These are phyloP conservation scores for Venustampulla echinocandica DNA, from an alignment of 495 filamentous ascomycete species.

Conservation along the genomic window DNA sequence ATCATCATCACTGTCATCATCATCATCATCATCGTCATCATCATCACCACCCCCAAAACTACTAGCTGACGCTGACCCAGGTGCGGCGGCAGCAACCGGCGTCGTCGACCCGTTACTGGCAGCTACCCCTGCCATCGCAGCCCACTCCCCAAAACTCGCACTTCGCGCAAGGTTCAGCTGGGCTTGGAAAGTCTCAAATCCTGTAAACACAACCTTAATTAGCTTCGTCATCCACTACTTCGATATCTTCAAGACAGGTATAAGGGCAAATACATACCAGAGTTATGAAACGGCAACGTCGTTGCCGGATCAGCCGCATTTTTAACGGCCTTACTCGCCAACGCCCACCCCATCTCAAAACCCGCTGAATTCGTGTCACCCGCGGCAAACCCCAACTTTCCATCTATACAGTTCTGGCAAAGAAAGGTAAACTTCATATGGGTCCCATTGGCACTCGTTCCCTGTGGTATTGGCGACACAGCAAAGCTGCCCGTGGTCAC, in stretches of 20 bases:
- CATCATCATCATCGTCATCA: constrained; percentile 4
- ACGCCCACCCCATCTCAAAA: not conserved
- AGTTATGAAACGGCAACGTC: not conserved
- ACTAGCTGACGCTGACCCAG: not conserved
- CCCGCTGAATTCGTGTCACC: not conserved
- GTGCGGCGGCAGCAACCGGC: not conserved
- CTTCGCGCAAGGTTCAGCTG: not conserved
- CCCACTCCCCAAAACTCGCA: not conserved
- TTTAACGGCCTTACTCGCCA: constrained; percentile 5
- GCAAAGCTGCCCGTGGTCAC: not conserved
- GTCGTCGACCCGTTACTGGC: not conserved
- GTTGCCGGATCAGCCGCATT: constrained; percentile 7
- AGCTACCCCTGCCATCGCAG: not conserved
- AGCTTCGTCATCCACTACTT: no score
- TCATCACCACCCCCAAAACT: not conserved
- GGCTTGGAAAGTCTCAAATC: not conserved
- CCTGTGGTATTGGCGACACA: not conserved
- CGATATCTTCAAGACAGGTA: no score
- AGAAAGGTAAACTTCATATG: not conserved
- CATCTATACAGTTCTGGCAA: not conserved
- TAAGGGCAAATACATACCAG: not conserved
- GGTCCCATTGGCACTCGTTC: not conserved
- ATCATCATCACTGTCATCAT: constrained; percentile 9
- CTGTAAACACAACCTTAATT: not conserved
- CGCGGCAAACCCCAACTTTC: not conserved